A percentile compares a stretch with the other conserved stretches of the same genome.
Conservation (phyloP, 352 stramenopile species). For the Aphanomyces stellatus region DNA sequence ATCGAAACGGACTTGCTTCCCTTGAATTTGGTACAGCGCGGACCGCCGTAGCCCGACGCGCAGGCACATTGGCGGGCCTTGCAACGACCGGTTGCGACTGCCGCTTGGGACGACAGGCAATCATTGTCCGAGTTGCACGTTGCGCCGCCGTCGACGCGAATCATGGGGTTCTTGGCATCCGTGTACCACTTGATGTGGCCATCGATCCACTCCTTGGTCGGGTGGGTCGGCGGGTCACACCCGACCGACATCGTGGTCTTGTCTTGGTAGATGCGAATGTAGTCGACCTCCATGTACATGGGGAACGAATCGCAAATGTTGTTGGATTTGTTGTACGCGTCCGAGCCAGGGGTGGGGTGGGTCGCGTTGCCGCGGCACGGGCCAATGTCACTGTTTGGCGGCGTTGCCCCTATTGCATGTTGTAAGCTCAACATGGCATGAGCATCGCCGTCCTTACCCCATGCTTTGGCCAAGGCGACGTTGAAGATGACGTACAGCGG, state of each 20-base stretch:
- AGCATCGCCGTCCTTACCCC: neutral
- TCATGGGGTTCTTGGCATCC: conserved; percentile 41
- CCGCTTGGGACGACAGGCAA: conserved; percentile 20
- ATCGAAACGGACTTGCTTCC: neutral
- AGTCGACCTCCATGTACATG: conserved; percentile 71
- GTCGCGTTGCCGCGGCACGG: conserved; percentile 47
- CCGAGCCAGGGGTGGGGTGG: neutral
- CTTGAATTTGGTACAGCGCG: conserved; percentile 2
- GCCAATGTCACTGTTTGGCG: conserved; percentile 33
- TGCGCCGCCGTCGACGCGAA: conserved; percentile 35
- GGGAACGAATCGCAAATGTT: conserved; percentile 58
- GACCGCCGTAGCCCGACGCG: neutral
- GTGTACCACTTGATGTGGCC: conserved; percentile 50
- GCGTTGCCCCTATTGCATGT: conserved; percentile 31
- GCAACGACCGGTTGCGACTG: neutral
- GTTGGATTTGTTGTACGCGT: conserved; percentile 25
- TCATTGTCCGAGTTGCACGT: conserved; percentile 47
- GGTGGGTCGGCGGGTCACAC: conserved; percentile 46
- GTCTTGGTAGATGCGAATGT: conserved; percentile 42
- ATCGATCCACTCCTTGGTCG: conserved; percentile 56
- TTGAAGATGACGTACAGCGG: conserved; percentile 91
- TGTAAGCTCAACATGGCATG: conserved; percentile 35
- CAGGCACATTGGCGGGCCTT: neutral
- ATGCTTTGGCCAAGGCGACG: conserved; percentile 83
- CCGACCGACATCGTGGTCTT: conserved; percentile 48